Evolutionary conservation across 495 filamentous ascomycete species (phyloP).

Genomic region (Penicillium egyptiacum): DNA sequence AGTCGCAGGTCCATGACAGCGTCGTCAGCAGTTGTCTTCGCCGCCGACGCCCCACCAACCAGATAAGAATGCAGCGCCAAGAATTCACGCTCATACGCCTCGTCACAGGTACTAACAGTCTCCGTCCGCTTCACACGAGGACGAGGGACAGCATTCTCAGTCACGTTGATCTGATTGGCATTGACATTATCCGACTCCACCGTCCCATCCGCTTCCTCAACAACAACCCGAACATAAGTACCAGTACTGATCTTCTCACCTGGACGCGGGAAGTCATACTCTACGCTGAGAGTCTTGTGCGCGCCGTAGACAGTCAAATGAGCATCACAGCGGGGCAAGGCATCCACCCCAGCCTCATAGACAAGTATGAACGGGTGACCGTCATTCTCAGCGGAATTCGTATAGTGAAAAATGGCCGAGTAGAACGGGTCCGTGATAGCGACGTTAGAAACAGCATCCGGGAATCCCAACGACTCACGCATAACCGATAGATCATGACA

Average conservation of each 20-base stretch:
- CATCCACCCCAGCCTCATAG: conserved; percentile 58
- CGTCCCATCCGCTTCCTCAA: conserved; percentile 41
- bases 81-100: conserved; percentile 54
- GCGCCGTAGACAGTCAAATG: conserved; percentile 54
- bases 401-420: conserved; percentile 47
- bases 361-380: conserved; percentile 47
- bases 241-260: conserved; percentile 26
- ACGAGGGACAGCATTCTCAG: neutral
- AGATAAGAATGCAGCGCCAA: conserved; percentile 49
- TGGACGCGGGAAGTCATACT: conserved; percentile 55
- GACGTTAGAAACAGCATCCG: conserved; percentile 46
- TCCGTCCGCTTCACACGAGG: conserved; percentile 32
- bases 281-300: conserved; percentile 46
- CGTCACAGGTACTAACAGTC: conserved; percentile 47
- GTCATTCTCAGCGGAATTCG: conserved; percentile 12
- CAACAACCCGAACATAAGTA: conserved; percentile 47
- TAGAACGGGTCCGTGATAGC: conserved; percentile 49
- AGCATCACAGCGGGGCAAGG: conserved; percentile 56
- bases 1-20: conserved; percentile 47
- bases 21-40: conserved; percentile 54
- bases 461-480: conserved; percentile 53
- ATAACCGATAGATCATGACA: conserved; percentile 58
- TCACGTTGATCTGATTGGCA: conserved; percentile 5
- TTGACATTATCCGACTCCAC: conserved; percentile 14
- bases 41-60: conserved; percentile 30